phyloP scores from a whole-genome alignment of 2,329 filamentous ascomycete genomes.

The Mycosphaerella arachidis region DNA sequence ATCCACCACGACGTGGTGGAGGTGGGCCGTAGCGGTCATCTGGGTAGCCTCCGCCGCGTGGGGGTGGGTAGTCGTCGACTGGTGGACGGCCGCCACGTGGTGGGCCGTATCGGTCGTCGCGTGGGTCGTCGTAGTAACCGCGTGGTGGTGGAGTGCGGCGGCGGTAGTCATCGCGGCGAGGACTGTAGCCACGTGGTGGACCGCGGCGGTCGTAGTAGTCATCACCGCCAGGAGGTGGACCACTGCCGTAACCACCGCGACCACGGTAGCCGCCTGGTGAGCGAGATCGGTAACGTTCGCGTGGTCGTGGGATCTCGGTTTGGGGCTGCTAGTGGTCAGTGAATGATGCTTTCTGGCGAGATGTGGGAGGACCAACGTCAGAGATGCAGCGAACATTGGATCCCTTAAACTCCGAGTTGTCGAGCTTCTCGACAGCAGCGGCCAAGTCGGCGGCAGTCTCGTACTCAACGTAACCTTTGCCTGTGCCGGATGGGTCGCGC shows the following conservation, averaged over 20 bases:
- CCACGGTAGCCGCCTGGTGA: conserved; percentile 65
- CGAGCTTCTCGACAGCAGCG: conserved; percentile 89
- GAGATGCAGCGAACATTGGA: conserved; percentile 77
- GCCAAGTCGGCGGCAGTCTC: conserved; percentile 87
- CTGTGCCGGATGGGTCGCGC: conserved; percentile 59
- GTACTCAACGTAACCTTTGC: conserved; percentile 89
- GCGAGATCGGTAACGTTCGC: conserved; percentile 68
- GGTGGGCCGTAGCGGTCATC: conserved; percentile 66
- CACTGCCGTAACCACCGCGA: conserved; percentile 37
- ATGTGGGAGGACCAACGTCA: conserved; percentile 58
- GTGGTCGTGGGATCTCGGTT: conserved; percentile 59
- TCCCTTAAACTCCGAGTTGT: conserved; percentile 89
- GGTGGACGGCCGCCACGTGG: conserved; percentile 59
- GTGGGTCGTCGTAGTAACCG: conserved; percentile 69
- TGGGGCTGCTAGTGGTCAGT: conserved; percentile 56
- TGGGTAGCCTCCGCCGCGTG: conserved; percentile 54
- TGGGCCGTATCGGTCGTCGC: conserved; percentile 64
- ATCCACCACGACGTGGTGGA: conserved; percentile 38
- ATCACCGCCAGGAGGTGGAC: conserved; percentile 63
- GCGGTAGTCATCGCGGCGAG: conserved; percentile 77
- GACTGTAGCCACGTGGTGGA: conserved; percentile 77
- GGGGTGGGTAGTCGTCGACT: conserved; percentile 69
- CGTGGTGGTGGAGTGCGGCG: conserved; percentile 73
- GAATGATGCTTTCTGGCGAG: neutral
- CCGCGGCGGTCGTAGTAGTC: conserved; percentile 76